Base-by-base conservation (phyloP, 2,329 filamentous ascomycete species). In the Chrysoporthe puriensis region DNA sequence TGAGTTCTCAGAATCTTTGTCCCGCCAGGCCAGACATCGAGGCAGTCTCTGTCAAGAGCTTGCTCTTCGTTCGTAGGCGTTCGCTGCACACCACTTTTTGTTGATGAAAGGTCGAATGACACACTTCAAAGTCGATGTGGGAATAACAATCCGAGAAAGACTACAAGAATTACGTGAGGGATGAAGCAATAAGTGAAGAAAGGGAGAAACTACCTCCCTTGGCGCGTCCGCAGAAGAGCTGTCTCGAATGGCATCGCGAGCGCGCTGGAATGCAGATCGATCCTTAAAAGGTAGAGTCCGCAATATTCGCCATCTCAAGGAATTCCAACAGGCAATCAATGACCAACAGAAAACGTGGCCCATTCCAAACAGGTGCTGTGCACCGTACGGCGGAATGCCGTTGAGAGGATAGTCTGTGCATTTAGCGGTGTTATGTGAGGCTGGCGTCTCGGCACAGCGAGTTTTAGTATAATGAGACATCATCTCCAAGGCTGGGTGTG, bases 231-330 rank as follows among this genome's bases (percentile, higher is more conserved):
- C 36, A 64, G 57, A 62, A 64, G 40, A 61, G 42, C 60, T 36
- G 54, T 42, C 44, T 43, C 43, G 46, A 62, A 40, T 32, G 54
- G 26, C 4, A 64, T 40, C 62, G 64, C 58, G 61, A 52, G 59
- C 67, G 65, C 62, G 64, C 65, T 68, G 68, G 68, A 54, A 68
- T 64, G 66, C 21, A 63, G 32, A 14, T 44, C 46, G 42, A 57
- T 56, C 36, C 54, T n/a, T 43, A 66, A 66, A 59, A 65, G 36
- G 65, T 50, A 60, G 57, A 61, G 48, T 42, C 50, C 59, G 64
- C 60, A 61, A 64, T 61, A 61, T 59, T 60, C 34, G 59, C 57
- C 65, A 52, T 21, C 36, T 63, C 6, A 4, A 57, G 50, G 42
- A 57, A 63, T 63, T 46, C 48, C 34, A 46, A n/a, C 48, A 13